phyloP scores from a whole-genome alignment of 2,329 filamentous ascomycete species.

The Coniochaeta sp. region DNA sequence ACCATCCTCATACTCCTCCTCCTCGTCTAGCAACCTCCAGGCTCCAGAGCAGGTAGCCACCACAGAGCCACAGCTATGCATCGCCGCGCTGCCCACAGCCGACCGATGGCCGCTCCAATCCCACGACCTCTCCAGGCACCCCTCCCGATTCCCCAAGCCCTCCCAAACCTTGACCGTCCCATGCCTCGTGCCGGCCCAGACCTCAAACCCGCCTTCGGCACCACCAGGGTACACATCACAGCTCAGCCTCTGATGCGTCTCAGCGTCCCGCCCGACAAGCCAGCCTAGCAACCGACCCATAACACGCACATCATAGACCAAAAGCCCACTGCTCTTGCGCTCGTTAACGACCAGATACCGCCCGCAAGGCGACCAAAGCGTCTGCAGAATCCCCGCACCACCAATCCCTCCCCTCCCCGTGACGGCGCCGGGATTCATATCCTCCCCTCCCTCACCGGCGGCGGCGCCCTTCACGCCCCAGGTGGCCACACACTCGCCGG shows the following conservation, averaged over 20 bases:
- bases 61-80: constrained; percentile 49
- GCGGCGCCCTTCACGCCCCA: constrained; percentile 52
- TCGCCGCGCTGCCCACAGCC: constrained; percentile 38
- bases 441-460: constrained; percentile 29
- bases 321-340: constrained; percentile 43
- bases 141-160: constrained; percentile 39
- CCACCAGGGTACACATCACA: constrained; percentile 45
- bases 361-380: constrained; percentile 55
- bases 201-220: constrained; percentile 40
- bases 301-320: constrained; percentile 57
- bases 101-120: constrained; percentile 39
- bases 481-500: constrained; percentile 46
- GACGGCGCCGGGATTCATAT: not conserved
- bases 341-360: constrained; percentile 57
- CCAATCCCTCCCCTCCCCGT: constrained; percentile 31
- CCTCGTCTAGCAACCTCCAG: constrained; percentile 32
- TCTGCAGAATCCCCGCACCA: constrained; percentile 56
- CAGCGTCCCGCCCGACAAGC: constrained; percentile 39
- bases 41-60: constrained; percentile 49
- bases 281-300: constrained; percentile 48
- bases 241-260: constrained; percentile 47
- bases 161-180: constrained; percentile 54
- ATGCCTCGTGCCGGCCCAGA: constrained; percentile 52
- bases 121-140: constrained; percentile 37
- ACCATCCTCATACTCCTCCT: constrained; percentile 9